These are phyloP conservation scores for Raddia guianensis DNA, from an alignment of 176 grass and related monocot genomes.

Conservation along the genomic window DNA sequence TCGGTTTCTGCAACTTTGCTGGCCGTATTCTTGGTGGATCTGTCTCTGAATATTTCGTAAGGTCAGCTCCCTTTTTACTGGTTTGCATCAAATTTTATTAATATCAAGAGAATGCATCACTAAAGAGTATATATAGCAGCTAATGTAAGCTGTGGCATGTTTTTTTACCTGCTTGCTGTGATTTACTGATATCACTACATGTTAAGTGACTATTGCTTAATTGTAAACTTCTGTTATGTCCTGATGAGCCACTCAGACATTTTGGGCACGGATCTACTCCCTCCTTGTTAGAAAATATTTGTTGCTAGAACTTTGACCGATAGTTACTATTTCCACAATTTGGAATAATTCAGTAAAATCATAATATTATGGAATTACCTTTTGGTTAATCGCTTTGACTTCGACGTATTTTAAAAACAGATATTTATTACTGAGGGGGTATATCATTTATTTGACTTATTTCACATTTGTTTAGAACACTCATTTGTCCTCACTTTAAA, in stretches of 20 bases:
- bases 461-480: conserved; percentile 2
- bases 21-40: conserved; percentile 79
- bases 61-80: conserved; percentile 53
- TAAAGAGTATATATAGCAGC: background rate
- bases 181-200: conserved; percentile 30
- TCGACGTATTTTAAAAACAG: too few relatives aligned
- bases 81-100: conserved; percentile 12
- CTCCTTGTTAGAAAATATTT: too few relatives aligned
- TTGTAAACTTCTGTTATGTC: too few relatives aligned
- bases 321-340: too few relatives aligned
- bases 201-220: background rate
- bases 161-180: background rate
- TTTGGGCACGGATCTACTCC: background rate
- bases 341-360: too few relatives aligned
- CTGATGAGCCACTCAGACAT: background rate
- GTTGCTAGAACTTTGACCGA: too few relatives aligned
- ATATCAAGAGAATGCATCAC: background rate
- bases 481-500: background rate
- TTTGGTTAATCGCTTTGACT: too few relatives aligned
- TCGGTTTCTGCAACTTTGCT: conserved; percentile 84
- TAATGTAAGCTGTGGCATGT: conserved; percentile 14
- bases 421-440: too few relatives aligned
- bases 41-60: conserved; percentile 83
- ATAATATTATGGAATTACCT: too few relatives aligned
- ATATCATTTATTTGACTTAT: background rate